phyloP scores from a whole-genome alignment of 1,284 basidiomycete species.

The Meripilus lineatus region DNA sequence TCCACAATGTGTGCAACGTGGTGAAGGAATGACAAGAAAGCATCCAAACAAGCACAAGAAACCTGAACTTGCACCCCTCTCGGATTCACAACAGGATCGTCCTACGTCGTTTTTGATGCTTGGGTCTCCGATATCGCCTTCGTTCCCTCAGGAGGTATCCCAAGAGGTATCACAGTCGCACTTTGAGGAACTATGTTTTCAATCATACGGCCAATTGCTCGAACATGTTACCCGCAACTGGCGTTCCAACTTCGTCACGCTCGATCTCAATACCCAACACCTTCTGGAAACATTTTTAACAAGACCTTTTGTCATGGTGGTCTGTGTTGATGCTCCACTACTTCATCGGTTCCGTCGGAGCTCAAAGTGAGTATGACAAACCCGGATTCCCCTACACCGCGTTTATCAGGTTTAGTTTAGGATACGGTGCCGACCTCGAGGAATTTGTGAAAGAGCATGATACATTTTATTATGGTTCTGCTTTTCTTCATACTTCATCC shows the following conservation, averaged over 20 bases:
- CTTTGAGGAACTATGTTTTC: slow-evolving; percentile 35
- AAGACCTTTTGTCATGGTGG: slow-evolving; percentile 87
- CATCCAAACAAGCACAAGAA: neutral
- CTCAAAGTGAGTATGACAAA: slow-evolving; percentile 37
- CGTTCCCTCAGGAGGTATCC: slow-evolving; percentile 12
- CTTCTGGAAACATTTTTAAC: slow-evolving; percentile 72
- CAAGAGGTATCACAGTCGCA: neutral
- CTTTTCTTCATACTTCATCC: too few species aligned
- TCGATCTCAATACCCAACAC: slow-evolving; percentile 59
- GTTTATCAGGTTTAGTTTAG: neutral
- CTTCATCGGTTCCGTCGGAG: slow-evolving; percentile 51
- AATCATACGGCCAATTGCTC: slow-evolving; percentile 55
- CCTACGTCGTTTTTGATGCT: slow-evolving; percentile 25
- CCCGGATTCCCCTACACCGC: neutral
- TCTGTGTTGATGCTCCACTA: slow-evolving; percentile 85
- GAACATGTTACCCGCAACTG: slow-evolving; percentile 82
- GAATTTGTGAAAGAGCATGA: neutral
- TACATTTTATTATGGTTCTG: neutral
- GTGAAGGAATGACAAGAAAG: neutral
- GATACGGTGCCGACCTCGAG: neutral
- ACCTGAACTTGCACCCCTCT: neutral
- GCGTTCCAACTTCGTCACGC: slow-evolving; percentile 79
- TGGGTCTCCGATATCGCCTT: slow-evolving; percentile 22
- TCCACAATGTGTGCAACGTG: too few species aligned
- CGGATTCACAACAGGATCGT: slow-evolving; percentile 5